Conservation (phyloP, 2,329 filamentous ascomycete species). For the Didymosphaeria variabile region DNA sequence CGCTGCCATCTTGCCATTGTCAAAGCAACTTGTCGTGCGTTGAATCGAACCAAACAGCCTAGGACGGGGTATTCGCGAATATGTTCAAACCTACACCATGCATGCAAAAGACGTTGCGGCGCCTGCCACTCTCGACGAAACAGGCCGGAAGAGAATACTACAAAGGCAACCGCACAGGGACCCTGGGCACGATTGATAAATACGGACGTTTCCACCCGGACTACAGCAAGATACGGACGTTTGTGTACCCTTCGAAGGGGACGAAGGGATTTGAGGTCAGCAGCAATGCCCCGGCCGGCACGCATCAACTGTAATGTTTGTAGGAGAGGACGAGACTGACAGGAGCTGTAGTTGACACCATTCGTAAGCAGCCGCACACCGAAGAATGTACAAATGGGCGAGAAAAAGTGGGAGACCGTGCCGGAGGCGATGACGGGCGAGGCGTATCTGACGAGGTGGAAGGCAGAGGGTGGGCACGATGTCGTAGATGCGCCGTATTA, state of each 20-base stretch:
- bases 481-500: constrained; percentile 22
- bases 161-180: constrained; percentile 91
- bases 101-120: constrained; percentile 75
- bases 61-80: constrained; percentile 29
- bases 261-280: constrained; percentile 59
- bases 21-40: constrained; percentile 2
- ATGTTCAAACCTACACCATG: constrained; percentile 73
- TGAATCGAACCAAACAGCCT: constrained; percentile 11
- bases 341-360: constrained; percentile 71
- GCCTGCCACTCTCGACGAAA: constrained; percentile 88
- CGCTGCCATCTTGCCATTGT: constrained; percentile 23
- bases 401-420: constrained; percentile 13
- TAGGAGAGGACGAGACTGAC: constrained; percentile 20
- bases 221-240: constrained; percentile 88
- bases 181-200: constrained; percentile 85
- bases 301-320: not conserved
- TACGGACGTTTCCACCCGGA: constrained; percentile 86
- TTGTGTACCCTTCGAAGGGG: constrained; percentile 75
- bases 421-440: constrained; percentile 40
- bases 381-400: constrained; percentile 35
- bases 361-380: constrained; percentile 74
- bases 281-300: not conserved
- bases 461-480: constrained; percentile 42
- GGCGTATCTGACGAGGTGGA: constrained; percentile 47
- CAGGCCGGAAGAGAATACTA: constrained; percentile 94